phyloP scores from a whole-genome alignment of 441 rosid species.

The Pelargonium fulgidum region DNA sequence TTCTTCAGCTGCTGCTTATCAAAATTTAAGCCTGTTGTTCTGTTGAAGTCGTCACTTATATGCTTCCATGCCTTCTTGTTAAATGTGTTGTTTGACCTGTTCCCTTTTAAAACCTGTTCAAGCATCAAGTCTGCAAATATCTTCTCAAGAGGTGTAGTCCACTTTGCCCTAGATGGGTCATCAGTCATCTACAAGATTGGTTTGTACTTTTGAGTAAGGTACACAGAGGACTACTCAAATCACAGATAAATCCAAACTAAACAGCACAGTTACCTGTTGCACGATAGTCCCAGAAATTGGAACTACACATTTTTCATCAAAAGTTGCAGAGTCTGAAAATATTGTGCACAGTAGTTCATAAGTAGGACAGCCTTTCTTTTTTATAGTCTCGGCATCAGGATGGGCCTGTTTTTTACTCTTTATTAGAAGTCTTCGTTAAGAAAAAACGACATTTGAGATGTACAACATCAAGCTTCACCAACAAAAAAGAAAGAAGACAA shows the following conservation, averaged over 20 bases:
- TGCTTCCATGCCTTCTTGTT: constrained; percentile 39
- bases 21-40: constrained; percentile 38
- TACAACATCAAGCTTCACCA: neutral
- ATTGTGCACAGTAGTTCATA: constrained; percentile 41
- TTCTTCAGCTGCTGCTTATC: constrained; percentile 45
- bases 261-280: neutral
- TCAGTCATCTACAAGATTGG: neutral
- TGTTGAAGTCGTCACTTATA: constrained; percentile 37
- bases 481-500: neutral
- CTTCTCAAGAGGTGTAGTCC: constrained; percentile 38
- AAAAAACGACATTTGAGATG: neutral
- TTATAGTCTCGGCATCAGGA: constrained; percentile 51
- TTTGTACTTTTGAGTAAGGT: neutral
- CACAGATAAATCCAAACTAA: neutral
- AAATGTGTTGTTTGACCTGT: constrained; percentile 35
- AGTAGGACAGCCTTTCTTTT: constrained; percentile 40
- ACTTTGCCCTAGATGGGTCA: constrained; percentile 31
- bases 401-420: constrained; percentile 30
- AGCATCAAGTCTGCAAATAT: constrained; percentile 43
- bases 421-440: no score
- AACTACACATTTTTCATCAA: neutral
- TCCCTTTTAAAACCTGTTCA: constrained; percentile 41
- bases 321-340: constrained; percentile 32
- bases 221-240: neutral
- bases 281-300: neutral